Evolutionary conservation across 2,329 filamentous ascomycete species (phyloP), one percentile per base, ranked within the genome.

Genomic region (Penicillium sp.): DNA sequence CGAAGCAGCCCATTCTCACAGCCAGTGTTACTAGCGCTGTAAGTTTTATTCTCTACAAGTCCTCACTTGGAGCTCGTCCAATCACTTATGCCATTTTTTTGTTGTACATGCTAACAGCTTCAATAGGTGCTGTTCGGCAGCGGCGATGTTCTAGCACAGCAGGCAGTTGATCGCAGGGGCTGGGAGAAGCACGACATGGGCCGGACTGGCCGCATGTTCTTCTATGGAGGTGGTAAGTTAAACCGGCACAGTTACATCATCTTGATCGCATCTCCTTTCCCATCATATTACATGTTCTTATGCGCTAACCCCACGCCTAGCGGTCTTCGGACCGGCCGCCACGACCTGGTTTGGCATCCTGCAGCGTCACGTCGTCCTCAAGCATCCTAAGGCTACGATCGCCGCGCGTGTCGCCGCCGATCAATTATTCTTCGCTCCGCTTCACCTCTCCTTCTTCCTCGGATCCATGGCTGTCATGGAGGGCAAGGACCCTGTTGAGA

Each of bases 121-220:
- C 23, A 21, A 13, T 66, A 88, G 86, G 77, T 98, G 63, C 89
- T 99, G 66, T 99, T 98, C 76, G 93, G 91, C 62, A 91, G 93
- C 15, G 95, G 95, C 71, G 95, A 99, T 81, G 84, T 90, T 64
- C 89, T 96, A 68, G 92, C 95, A 44, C 95, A 99, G 80, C 94
- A 98, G 80, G 84, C 88, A 41, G 91, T 99, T 63, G 94, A 98
- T 81, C 89, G 88, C 77, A 89, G 85, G 72, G 93, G 93, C 19
- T 68, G 91, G 29, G 80, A 89, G 69, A 90, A 91, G 67, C 94
- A 99, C 76, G 90, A 94, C 72, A 73, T 78, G 59, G 76, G 74
- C 26, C 74, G 81, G 59, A 83, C 81, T 44, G 81, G 77, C 38
- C 77, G 81, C 60, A 82, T 83, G 81, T 78, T 75, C 30, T 70